Evolutionary conservation across 163 green algal species (phyloP).

Genomic region (Prototheca cutis): DNA sequence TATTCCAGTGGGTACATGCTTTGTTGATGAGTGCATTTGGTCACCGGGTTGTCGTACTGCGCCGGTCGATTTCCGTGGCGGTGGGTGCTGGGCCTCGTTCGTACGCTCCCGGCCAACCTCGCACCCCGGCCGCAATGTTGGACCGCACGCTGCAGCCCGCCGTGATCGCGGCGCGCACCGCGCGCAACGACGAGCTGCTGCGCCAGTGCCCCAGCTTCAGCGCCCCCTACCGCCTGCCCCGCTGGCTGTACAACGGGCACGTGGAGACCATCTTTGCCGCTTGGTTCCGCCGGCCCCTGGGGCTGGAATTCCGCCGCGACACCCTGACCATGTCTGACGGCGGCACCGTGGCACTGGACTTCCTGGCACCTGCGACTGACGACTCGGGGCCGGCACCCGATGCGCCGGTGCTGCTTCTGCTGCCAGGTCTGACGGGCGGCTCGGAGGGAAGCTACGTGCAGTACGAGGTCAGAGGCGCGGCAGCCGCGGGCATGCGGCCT

Average conservation of each 20-base stretch:
- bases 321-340: slow-evolving; percentile 57
- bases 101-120: too few relatives aligned
- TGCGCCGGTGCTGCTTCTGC: slow-evolving; percentile 78
- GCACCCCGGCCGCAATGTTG: neutral
- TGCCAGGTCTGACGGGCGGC: slow-evolving; percentile 86
- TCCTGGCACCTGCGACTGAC: neutral
- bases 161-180: neutral
- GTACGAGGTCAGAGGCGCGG: slow-evolving; percentile 46
- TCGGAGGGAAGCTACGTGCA: slow-evolving; percentile 78
- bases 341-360: slow-evolving; percentile 65
- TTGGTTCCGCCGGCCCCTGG: slow-evolving; percentile 36
- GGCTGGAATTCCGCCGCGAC: slow-evolving; percentile 50
- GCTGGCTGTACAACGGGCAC: slow-evolving; percentile 32
- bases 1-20: too few relatives aligned
- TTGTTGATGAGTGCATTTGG: too few relatives aligned
- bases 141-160: slow-evolving; percentile 3
- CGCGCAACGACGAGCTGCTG: slow-evolving; percentile 6
- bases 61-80: too few relatives aligned
- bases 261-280: slow-evolving; percentile 78
- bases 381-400: slow-evolving; percentile 34
- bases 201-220: slow-evolving; percentile 6
- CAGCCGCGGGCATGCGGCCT: slow-evolving; percentile 51
- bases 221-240: slow-evolving; percentile 15
- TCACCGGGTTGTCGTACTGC: too few relatives aligned
- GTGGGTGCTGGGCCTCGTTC: too few relatives aligned